A percentile compares a stretch with the other conserved stretches of the same genome.
phyloP scores from a whole-genome alignment of 2,329 filamentous ascomycete genomes.

The Xylaria sp. region DNA sequence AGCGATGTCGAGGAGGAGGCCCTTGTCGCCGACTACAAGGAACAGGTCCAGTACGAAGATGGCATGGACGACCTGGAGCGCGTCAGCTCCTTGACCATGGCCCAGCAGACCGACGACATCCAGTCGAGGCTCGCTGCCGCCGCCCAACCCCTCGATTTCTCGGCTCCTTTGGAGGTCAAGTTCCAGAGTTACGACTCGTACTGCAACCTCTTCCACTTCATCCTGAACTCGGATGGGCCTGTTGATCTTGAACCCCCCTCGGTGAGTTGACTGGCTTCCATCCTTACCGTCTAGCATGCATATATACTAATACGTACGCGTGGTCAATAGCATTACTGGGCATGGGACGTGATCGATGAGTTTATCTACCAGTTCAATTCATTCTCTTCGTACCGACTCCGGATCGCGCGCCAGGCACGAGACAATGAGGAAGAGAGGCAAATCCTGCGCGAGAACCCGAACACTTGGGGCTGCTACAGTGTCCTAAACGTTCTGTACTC shows the following conservation, averaged over 20 bases:
- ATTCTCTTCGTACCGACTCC: conserved; percentile 96
- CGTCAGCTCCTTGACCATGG: conserved; percentile 74
- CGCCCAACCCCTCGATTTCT: conserved; percentile 94
- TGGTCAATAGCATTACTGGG: conserved; percentile 92
- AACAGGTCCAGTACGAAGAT: conserved; percentile 95
- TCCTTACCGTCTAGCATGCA: neutral
- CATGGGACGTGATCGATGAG: conserved; percentile 99
- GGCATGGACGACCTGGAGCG: conserved; percentile 84
- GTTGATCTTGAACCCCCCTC: conserved; percentile 97
- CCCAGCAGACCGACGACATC: conserved; percentile 86
- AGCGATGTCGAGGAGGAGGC: conserved; percentile 97
- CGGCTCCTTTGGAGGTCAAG: conserved; percentile 94
- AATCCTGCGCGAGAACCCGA: conserved; percentile 93
- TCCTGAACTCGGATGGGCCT: conserved; percentile 98
- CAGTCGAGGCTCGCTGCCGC: conserved; percentile 91
- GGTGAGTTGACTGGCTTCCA: conserved; percentile 66
- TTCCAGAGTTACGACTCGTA: conserved; percentile 99
- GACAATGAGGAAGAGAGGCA: conserved; percentile 93
- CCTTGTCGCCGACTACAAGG: conserved; percentile 93
- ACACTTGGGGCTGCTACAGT: conserved; percentile 99
- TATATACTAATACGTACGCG: conserved; percentile 42
- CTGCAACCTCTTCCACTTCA: conserved; percentile 99
- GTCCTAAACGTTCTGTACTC: conserved; percentile 99
- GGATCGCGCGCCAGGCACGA: conserved; percentile 80
- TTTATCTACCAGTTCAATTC: conserved; percentile 99